Base-by-base conservation (phyloP, 2,329 filamentous ascomycete genomes). In the Alternaria viburni region DNA sequence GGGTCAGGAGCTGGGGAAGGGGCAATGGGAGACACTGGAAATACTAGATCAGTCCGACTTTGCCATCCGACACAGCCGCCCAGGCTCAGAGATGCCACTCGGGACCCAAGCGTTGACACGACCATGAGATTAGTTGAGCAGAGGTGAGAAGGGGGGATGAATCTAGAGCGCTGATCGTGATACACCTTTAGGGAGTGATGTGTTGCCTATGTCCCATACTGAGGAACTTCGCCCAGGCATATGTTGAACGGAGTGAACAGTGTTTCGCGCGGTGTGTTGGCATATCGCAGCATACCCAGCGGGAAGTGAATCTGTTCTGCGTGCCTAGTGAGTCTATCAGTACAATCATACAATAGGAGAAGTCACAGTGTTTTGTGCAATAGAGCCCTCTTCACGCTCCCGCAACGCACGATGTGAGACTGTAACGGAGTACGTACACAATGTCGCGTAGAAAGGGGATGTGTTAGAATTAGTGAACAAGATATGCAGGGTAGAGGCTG, bases 11-110 rank as follows among this genome's bases (percentile, higher is more conserved):
- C 12, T 21, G 61, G 57, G 2, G 47, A 57, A 17, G 52, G 45
- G 7, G 36, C 13, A 8, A 5, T 23, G 10, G 56, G 50, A 3
- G 56, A 59, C 23, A 25, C 45, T 15, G 52, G 52, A 19, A 23
- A 57, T 17, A 21, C n/a, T 13, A 61, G 17, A 36, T 61, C 57
- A 12, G 60, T 57, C 25, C 43, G 25, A 44, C n/a, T 36, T n/a
- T 32, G n/a, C 10, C 15, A 47, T 6, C 11, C 19, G 7, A 32
- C 1, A 10, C 45, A 19, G 15, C 21, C 15, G 15, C 23, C 21
- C 5, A 41, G 23, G 13, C 26, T 43, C 10, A 36, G 17, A 9
- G 41, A 23, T 26, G 41, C 9, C 26, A 47, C 44, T 25, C 17
- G 57, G 13, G 57, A 46, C n/a, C 4, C 49, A 8, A 46, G 21